phyloP scores from a whole-genome alignment of 2,329 filamentous ascomycete genomes.

The Penicillium nordicum region DNA sequence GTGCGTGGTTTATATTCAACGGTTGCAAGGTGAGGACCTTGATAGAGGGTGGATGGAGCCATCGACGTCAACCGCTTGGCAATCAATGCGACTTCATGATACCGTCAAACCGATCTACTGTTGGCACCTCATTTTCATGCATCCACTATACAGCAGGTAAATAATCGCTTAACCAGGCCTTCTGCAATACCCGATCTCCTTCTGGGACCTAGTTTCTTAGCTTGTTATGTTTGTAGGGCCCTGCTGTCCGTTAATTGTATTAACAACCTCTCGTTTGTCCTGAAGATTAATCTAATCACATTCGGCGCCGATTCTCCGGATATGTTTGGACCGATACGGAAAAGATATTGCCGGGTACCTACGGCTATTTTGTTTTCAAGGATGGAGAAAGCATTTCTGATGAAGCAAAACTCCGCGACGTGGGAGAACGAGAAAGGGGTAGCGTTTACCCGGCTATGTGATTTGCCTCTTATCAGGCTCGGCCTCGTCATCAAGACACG shows the following conservation, averaged over 20 bases:
- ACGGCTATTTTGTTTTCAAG: not conserved
- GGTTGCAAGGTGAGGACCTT: not conserved
- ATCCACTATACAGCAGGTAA: too few species aligned
- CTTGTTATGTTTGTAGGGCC: too few species aligned
- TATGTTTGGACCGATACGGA: not conserved
- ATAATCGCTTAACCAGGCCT: too few species aligned
- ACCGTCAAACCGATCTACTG: too few species aligned
- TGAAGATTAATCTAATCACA: too few species aligned
- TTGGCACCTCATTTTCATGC: too few species aligned
- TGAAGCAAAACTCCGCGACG: not conserved
- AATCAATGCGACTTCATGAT: not conserved
- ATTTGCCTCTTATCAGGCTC: not conserved
- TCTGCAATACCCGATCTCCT: too few species aligned
- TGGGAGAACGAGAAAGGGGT: slow-evolving; percentile 7
- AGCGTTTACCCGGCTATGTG: slow-evolving; percentile 14
- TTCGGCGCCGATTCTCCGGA: not conserved
- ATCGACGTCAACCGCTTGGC: not conserved
- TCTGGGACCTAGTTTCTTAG: too few species aligned
- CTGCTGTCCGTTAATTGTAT: too few species aligned
- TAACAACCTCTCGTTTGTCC: too few species aligned
- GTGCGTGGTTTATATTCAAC: not conserved
- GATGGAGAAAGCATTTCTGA: not conserved
- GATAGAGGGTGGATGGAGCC: not conserved
- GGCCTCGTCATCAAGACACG: not conserved
- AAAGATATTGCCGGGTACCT: slow-evolving; percentile 1